Conservation (phyloP, 129 eudicot species). For the Artemisia tridentata region DNA sequence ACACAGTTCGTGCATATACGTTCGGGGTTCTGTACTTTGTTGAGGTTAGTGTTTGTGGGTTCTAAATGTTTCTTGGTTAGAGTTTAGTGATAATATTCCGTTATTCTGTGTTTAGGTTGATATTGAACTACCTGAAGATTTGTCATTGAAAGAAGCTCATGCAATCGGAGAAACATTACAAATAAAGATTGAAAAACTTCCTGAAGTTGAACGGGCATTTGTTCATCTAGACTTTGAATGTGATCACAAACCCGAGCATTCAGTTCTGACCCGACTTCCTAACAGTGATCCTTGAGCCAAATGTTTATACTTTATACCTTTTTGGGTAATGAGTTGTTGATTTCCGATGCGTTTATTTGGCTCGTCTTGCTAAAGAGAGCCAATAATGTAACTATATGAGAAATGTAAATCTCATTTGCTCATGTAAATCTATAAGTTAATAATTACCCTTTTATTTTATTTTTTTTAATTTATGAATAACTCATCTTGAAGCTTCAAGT, state of each 20-base stretch:
- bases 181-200: constrained; percentile 69
- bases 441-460: not conserved
- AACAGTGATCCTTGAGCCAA: constrained; percentile 52
- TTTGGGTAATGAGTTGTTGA: constrained; percentile 1
- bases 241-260: constrained; percentile 89
- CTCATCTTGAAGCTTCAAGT: not conserved
- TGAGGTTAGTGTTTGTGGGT: constrained; percentile 50
- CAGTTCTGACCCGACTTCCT: constrained; percentile 69
- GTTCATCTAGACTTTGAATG: constrained; percentile 90
- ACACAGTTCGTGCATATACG: constrained; percentile 87
- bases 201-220: constrained; percentile 88
- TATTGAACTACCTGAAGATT: constrained; percentile 83
- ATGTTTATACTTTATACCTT: no score
- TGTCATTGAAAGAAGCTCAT: constrained; percentile 84
- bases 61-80: not conserved
- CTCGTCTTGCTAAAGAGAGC: not conserved
- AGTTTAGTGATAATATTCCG: not conserved
- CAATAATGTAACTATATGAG: constrained; percentile 3
- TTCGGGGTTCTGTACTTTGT: constrained; percentile 88
- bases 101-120: constrained; percentile 52
- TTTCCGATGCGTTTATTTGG: not conserved
- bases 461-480: not conserved
- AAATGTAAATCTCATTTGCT: constrained; percentile 4
- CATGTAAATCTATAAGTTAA: not conserved
- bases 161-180: constrained; percentile 75